Evolutionary conservation across 164 flowering plant species (phyloP), one percentile per base, ranked within the genome.

Genomic region (Magnolia kwangsiensis): DNA sequence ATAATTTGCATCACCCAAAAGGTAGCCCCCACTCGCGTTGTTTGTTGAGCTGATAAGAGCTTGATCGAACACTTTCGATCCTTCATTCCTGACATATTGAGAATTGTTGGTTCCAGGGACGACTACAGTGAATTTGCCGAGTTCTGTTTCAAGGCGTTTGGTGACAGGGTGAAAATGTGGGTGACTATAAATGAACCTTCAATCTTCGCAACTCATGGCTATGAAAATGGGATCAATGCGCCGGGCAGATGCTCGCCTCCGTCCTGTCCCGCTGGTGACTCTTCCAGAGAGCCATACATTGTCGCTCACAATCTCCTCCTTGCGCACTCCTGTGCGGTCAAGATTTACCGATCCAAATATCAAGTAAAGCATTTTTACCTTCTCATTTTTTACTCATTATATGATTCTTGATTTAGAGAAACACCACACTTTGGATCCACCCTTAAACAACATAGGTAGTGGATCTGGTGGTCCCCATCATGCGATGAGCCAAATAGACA

Each of bases 241-340:
- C 87, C 86, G 0, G 88, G 84, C 10, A 77, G 90, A 74, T 87
- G 88, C 45, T 84, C 90, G 59, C 73, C 80, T 19, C 20, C 14
- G 0, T 18, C 1, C 31, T 87, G 90, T 63, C 72, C 80, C 1
- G 82, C 69, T 21, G 90, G 90, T 7, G 82, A 87, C 76, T 87
- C 90, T 4, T 45, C 79, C 0, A 82, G 74, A 14, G 88, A 87
- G 72, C 90, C 90, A 31, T 87, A 87, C 73, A 20, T 81, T 51
- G 90, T 77, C 8, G 24, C 85, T 7, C 88, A 87, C 74, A 61
- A 86, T 63, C 81, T 72, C 13, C 83, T 87, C 74, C 90, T 86
- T 27, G 83, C 90, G 51, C 90, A 87, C 77, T 78, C 77, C 11
- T 77, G 74, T 18, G 88, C 86, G 0, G 84, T 84, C 63, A 63